Percentiles rank a stretch among this genome's conserved stretches.
phyloP scores from a whole-genome alignment of 2,329 filamentous ascomycete genomes.

The Geosmithia morbida region DNA sequence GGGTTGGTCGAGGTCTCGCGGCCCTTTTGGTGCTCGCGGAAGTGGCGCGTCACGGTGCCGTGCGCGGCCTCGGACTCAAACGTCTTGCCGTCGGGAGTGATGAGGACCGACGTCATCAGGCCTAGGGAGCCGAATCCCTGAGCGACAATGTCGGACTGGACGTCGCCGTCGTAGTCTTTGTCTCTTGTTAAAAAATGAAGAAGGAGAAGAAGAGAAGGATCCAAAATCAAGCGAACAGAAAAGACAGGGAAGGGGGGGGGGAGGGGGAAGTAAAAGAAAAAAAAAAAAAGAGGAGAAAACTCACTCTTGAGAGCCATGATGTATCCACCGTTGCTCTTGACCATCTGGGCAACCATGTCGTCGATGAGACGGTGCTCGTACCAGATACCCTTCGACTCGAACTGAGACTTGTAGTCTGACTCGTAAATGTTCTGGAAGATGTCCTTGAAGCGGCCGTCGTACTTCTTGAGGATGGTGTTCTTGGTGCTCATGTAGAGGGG shows the following conservation, averaged over 20 bases:
- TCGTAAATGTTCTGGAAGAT: slow-evolving; percentile 98
- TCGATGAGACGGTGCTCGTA: slow-evolving; percentile 99
- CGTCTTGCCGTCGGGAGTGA: slow-evolving; percentile 91
- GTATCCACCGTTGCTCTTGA: slow-evolving; percentile 94
- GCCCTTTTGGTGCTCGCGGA: slow-evolving; percentile 97
- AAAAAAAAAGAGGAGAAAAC: slow-evolving; percentile 14
- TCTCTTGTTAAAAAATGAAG: slow-evolving; percentile 3
- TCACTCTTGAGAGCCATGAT: slow-evolving; percentile 96
- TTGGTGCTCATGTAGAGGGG: slow-evolving; percentile 99
- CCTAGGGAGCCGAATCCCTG: slow-evolving; percentile 97
- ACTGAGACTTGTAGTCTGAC: slow-evolving; percentile 68
- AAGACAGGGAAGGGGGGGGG: no score
- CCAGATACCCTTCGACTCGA: slow-evolving; percentile 90
- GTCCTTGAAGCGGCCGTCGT: slow-evolving; percentile 98
- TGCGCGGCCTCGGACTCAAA: slow-evolving; percentile 97
- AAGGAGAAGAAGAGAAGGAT: not conserved
- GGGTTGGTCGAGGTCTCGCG: slow-evolving; percentile 96
- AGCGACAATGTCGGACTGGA: slow-evolving; percentile 95
- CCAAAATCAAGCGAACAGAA: no score
- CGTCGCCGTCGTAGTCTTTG: slow-evolving; percentile 93
- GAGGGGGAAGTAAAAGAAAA: no score
- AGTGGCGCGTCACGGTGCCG: slow-evolving; percentile 96
- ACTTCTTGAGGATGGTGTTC: slow-evolving; percentile 99
- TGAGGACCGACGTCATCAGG: slow-evolving; percentile 95
- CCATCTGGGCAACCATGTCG: slow-evolving; percentile 99